Evolutionary conservation across 768 basidiomycete genomes (phyloP), one percentile per base, ranked within the genome.

Genomic region (Lactarius akahatsu): DNA sequence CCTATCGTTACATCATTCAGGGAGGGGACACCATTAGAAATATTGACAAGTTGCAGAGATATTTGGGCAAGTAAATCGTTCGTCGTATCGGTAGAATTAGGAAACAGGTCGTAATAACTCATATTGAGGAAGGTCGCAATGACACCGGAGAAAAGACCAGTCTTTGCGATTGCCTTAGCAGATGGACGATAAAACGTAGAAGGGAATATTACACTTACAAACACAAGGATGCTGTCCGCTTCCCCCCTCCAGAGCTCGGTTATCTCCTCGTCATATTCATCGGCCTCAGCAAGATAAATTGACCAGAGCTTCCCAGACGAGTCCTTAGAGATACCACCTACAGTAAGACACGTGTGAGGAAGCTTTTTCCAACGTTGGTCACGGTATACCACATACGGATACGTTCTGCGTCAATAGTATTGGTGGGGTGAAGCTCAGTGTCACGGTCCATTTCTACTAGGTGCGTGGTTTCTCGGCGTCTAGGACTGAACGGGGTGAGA

Each of bases 131-230:
- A 59, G 3, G 62, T 40, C 3, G 62, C 34, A n/a, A n/a, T n/a
- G 28, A 63, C 3, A 15, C 15, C 20, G 16, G 7, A 59, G 57
- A 63, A 63, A 4, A 63, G 43, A 45, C 62, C 62, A 11, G 62
- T 50, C 62, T 63, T 15, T 26, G 30, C 15, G 45, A 26, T 26
- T 18, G 13, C 30, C 2, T 30, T 15, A 18, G n/a, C 8, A 32
- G 32, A 26, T 4, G 13, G 23, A 1, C 8, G 8, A 23, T 41
- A 6, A 9, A 59, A 38, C 11, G 34, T 16, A 9, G 10, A 18
- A 26, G 8, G 16, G 1, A 5, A 50, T 11, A 1, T 1, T 9
- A 1, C 18, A 59, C 59, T 38, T 16, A 59, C 59, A 9, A 59
- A 59, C 2, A 59, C 41, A 40, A 59, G 59, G 28, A 16, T 59